A percentile compares a stretch with the other conserved stretches of the same genome.
Conservation (phyloP, 495 filamentous ascomycete species). For the Penicillium flavigenum region DNA sequence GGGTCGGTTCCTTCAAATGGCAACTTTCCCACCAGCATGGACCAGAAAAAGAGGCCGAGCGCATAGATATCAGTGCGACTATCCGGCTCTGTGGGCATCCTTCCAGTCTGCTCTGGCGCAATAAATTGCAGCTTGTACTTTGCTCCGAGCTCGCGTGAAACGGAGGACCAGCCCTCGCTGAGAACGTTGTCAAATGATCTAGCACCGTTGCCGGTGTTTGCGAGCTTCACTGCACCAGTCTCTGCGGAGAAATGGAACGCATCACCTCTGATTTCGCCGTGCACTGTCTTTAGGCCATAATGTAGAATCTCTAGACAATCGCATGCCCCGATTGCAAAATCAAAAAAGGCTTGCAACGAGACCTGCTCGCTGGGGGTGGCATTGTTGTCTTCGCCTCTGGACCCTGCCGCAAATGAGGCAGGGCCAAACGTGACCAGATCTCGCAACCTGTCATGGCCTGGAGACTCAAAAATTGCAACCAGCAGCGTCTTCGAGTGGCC, state of each 20-base stretch:
- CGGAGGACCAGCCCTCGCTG: conserved; percentile 76
- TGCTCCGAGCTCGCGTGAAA: conserved; percentile 75
- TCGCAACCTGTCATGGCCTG: conserved; percentile 69
- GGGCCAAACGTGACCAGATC: conserved; percentile 74
- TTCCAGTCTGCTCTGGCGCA: conserved; percentile 87
- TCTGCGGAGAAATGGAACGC: conserved; percentile 79
- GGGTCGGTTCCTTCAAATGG: conserved; percentile 76
- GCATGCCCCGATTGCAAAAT: conserved; percentile 83
- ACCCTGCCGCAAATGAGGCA: conserved; percentile 61
- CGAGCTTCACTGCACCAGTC: conserved; percentile 67
- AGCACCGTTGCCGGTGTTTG: conserved; percentile 80
- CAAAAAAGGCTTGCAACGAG: conserved; percentile 70
- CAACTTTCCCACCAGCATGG: conserved; percentile 71
- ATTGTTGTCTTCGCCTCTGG: conserved; percentile 50
- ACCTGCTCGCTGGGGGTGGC: conserved; percentile 57
- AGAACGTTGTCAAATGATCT: conserved; percentile 85
- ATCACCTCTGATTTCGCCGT: conserved; percentile 84
- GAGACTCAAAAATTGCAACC: conserved; percentile 75
- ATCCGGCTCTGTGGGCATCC: conserved; percentile 86
- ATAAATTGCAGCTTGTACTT: conserved; percentile 85
- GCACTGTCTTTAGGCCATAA: conserved; percentile 75
- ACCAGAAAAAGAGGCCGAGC: conserved; percentile 83
- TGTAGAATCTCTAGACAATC: conserved; percentile 85
- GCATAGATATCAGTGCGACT: conserved; percentile 89
- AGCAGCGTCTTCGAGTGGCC: conserved; percentile 64